Conservation (phyloP, 805 yeast species). For the Lipomyces yamadae region DNA sequence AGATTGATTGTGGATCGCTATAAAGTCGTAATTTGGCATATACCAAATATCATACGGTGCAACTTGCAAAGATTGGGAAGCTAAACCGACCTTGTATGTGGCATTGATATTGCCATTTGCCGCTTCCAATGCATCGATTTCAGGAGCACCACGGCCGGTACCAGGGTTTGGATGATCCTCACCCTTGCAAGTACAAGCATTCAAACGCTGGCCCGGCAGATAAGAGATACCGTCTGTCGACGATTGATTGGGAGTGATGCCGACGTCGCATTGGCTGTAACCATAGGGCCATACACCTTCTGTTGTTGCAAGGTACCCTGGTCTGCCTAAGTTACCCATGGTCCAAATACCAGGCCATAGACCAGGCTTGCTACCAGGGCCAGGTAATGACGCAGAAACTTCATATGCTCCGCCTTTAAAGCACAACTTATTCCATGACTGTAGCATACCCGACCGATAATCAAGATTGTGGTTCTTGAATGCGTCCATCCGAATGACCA, state of each 20-base stretch:
- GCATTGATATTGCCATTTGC: constrained; percentile 55
- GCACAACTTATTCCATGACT: constrained; percentile 90
- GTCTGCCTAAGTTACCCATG: constrained; percentile 89
- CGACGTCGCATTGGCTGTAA: constrained; percentile 86
- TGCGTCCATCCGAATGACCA: constrained; percentile 76
- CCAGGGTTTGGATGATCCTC: constrained; percentile 90
- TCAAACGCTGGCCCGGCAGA: constrained; percentile 81
- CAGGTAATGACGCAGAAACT: constrained; percentile 77
- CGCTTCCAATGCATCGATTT: constrained; percentile 90
- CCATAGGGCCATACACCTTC: constrained; percentile 97
- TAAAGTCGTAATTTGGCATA: constrained; percentile 80
- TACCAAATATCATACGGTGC: constrained; percentile 97
- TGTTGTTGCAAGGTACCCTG: constrained; percentile 84
- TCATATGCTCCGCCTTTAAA: constrained; percentile 84
- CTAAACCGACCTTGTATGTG: constrained; percentile 53
- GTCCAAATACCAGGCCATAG: constrained; percentile 98
- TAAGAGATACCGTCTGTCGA: constrained; percentile 86
- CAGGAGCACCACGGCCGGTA: constrained; percentile 92
- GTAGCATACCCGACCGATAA: constrained; percentile 91
- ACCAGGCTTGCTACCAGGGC: constrained; percentile 76
- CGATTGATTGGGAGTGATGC: constrained; percentile 92
- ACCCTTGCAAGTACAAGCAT: constrained; percentile 76
- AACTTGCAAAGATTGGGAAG: constrained; percentile 88
- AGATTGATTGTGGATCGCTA: constrained; percentile 70
- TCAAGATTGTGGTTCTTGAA: constrained; percentile 74